Percentiles rank a stretch among this genome's conserved stretches.
These are phyloP conservation scores for Trichoderma erinaceum DNA, from an alignment of 495 filamentous ascomycete genomes.

Conservation along the genomic window DNA sequence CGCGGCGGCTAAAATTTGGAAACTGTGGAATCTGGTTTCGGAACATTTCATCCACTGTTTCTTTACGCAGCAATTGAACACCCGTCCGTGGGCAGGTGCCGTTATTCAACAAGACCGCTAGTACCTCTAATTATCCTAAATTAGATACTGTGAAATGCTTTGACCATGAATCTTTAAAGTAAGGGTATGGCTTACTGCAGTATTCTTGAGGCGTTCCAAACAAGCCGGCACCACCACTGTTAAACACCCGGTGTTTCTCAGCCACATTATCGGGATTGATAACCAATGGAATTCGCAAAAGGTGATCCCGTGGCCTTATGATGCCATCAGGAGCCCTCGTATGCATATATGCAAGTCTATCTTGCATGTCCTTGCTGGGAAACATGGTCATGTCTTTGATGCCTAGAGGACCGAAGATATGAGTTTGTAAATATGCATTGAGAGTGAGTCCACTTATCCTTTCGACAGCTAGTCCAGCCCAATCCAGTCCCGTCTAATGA, in stretches of 20 bases:
- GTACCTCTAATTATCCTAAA: slow-evolving; percentile 26
- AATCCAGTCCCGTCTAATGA: slow-evolving; percentile 48
- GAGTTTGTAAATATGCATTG: slow-evolving; percentile 47
- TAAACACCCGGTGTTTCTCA: slow-evolving; percentile 30
- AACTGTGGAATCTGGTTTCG: slow-evolving; percentile 52
- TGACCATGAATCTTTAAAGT: not conserved
- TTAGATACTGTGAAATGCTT: not conserved
- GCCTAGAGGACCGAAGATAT: slow-evolving; percentile 51
- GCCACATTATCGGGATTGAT: slow-evolving; percentile 30
- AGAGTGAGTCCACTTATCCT: slow-evolving; percentile 44
- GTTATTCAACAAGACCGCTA: slow-evolving; percentile 45
- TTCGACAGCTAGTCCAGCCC: slow-evolving; percentile 54
- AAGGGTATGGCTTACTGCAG: slow-evolving; percentile 35
- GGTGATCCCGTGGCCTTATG: slow-evolving; percentile 41
- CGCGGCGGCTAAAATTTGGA: slow-evolving; percentile 43
- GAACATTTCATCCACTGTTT: slow-evolving; percentile 55
- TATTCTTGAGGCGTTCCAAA: slow-evolving; percentile 53
- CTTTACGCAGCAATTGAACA: slow-evolving; percentile 37
- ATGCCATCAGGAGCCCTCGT: slow-evolving; percentile 34
- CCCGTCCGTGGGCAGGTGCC: slow-evolving; percentile 45
- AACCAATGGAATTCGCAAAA: slow-evolving; percentile 37
- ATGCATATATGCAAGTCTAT: slow-evolving; percentile 46
- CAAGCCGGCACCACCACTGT: slow-evolving; percentile 51
- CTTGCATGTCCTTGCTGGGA: slow-evolving; percentile 45
- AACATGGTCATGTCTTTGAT: slow-evolving; percentile 50